Conservation (phyloP, 192 early-diverging fungal genomes). For the Coemansia sp. region DNA sequence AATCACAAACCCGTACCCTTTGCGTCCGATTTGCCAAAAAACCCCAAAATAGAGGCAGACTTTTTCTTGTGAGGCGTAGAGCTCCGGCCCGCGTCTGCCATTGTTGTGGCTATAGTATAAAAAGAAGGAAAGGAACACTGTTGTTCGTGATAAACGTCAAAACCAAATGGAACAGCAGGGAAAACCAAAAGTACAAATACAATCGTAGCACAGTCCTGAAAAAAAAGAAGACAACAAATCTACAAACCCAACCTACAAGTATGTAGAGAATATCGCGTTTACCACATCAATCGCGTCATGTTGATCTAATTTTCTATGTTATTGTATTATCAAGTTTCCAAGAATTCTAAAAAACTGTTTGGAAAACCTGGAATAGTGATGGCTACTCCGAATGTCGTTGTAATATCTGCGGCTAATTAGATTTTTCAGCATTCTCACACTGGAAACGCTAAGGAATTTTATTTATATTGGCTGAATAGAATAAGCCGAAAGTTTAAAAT, state of each 20-base stretch:
- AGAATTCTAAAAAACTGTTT: no score
- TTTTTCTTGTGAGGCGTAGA: conserved; percentile 16
- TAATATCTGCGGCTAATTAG: no score
- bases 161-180: neutral
- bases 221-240: neutral
- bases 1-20: neutral
- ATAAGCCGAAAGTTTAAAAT: no score
- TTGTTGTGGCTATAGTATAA: neutral
- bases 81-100: neutral
- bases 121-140: neutral
- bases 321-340: no score
- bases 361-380: no score
- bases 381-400: no score
- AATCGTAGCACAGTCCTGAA: neutral
- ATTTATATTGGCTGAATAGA: no score
- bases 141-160: neutral
- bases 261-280: neutral
- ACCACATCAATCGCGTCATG: neutral
- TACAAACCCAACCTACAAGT: neutral
- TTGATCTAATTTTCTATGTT: neutral
- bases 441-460: no score
- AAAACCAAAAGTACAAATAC: neutral
- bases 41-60: conserved; percentile 30
- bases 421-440: no score
- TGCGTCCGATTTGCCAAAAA: conserved; percentile 24